Conservation (phyloP, 768 basidiomycete genomes). For the Boletus sp. region DNA sequence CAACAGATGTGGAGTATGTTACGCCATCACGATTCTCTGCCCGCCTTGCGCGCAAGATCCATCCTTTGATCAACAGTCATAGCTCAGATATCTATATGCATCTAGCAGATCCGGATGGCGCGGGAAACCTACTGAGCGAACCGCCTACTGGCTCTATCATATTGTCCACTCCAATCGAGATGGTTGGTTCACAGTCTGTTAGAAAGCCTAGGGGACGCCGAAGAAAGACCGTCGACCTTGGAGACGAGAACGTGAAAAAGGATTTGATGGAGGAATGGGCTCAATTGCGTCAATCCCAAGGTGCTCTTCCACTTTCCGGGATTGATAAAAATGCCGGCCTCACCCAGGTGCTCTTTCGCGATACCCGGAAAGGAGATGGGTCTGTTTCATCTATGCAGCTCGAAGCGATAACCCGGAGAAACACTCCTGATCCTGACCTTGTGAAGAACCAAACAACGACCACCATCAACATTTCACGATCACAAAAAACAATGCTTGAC, state of each 20-base stretch:
- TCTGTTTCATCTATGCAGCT: background rate
- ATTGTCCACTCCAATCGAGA: background rate
- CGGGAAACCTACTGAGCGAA: conserved; percentile 8
- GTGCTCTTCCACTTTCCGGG: conserved; percentile 16
- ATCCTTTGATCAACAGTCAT: conserved; percentile 11
- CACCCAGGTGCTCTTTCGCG: background rate
- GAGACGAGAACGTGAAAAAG: conserved; percentile 22
- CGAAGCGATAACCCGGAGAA: background rate
- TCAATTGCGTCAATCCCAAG: conserved; percentile 29
- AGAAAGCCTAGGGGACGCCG: conserved; percentile 17
- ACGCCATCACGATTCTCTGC: conserved; percentile 18
- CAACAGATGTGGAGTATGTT: background rate
- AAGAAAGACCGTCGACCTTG: conserved; percentile 14
- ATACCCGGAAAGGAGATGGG: background rate
- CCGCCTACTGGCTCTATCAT: conserved; percentile 1
- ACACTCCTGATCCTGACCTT: background rate
- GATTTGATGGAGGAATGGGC: conserved; percentile 32
- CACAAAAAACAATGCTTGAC: background rate
- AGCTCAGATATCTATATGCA: conserved; percentile 29
- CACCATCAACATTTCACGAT: background rate
- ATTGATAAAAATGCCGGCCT: conserved; percentile 2
- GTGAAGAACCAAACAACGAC: background rate
- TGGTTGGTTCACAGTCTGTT: background rate
- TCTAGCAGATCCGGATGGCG: conserved; percentile 23
- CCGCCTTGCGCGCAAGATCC: conserved; percentile 21